Conservation (phyloP, 129 eudicot species). For the Rutidosis leptorrhynchoides region DNA sequence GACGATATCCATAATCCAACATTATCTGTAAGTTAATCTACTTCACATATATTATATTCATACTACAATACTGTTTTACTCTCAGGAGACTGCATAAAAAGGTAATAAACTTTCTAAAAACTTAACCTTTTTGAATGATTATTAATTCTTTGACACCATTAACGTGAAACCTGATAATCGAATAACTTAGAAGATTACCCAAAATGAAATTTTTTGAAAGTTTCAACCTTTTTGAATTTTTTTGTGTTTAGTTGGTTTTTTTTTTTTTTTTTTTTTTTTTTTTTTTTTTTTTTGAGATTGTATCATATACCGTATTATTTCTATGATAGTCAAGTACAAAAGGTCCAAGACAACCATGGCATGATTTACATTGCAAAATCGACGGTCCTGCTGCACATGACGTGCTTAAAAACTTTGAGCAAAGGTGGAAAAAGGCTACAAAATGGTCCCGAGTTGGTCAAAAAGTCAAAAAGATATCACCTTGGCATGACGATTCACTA, state of each 20-base stretch:
- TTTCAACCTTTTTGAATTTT: background rate
- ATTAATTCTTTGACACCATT: background rate
- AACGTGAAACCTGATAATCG: background rate
- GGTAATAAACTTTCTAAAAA: background rate
- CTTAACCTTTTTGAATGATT: background rate
- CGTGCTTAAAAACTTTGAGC: slow-evolving; percentile 71
- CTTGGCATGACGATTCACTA: slow-evolving; percentile 64
- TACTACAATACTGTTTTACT: background rate
- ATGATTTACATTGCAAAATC: slow-evolving; percentile 68
- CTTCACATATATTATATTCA: background rate
- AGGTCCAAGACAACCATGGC: slow-evolving; percentile 80
- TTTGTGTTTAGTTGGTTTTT: too few species aligned
- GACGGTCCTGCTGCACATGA: slow-evolving; percentile 85
- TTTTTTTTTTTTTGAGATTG: background rate
- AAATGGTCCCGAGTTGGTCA: slow-evolving; percentile 49
- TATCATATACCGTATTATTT: slow-evolving; percentile 7
- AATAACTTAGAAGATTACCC: background rate
- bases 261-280: background rate
- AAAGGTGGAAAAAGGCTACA: slow-evolving; percentile 70
- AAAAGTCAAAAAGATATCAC: slow-evolving; percentile 45
- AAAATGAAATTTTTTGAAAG: background rate
- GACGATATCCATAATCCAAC: slow-evolving; percentile 60
- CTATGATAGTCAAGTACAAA: slow-evolving; percentile 44
- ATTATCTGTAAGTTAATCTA: slow-evolving; percentile 43
- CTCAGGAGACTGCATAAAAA: background rate